Conservation (phyloP, 2,329 filamentous ascomycete species). For the Verticillium longisporum region DNA sequence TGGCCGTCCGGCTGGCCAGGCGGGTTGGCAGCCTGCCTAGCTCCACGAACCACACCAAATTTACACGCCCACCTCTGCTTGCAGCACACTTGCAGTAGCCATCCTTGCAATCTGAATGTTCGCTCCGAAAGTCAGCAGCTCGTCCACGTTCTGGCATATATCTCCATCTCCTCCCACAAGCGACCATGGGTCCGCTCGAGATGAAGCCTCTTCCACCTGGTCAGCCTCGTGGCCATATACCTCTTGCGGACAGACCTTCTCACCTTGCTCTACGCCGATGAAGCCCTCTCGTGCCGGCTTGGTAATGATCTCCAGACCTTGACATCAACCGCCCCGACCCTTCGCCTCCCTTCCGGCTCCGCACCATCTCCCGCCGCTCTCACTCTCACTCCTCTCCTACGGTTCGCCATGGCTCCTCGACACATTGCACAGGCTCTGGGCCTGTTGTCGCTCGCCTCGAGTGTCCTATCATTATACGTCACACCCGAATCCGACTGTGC, state of each 20-base stretch:
- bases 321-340: background rate
- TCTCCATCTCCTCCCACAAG: background rate
- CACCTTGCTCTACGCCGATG: background rate
- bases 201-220: background rate
- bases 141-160: background rate
- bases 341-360: background rate
- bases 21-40: background rate
- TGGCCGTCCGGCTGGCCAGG: background rate
- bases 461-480: slow-evolving; percentile 30
- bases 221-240: background rate
- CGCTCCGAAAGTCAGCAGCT: background rate
- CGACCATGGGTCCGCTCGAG: background rate
- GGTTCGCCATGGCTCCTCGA: background rate
- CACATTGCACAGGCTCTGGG: background rate
- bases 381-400: background rate
- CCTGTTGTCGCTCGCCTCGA: slow-evolving; percentile 11
- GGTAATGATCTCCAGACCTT: background rate
- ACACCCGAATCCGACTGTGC: slow-evolving; percentile 45
- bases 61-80: background rate
- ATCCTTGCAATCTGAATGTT: background rate
- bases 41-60: background rate
- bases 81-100: background rate
- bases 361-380: background rate
- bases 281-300: background rate
- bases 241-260: background rate